phyloP scores from a whole-genome alignment of 2,329 filamentous ascomycete genomes.

The Paraphaeosphaeria sporulosa region DNA sequence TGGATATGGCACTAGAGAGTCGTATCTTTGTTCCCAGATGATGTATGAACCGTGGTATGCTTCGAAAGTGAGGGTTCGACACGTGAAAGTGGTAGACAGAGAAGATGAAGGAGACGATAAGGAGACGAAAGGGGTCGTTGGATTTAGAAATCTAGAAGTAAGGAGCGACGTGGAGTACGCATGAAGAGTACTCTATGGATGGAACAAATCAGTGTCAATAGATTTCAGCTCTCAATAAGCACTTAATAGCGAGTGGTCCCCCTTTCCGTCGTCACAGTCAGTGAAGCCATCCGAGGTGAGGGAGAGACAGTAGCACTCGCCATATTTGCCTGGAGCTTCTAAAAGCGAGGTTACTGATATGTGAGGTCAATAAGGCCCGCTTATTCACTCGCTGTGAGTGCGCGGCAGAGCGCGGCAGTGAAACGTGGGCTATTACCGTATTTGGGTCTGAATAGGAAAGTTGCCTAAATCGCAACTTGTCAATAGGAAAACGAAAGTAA shows the following conservation, averaged over 20 bases:
- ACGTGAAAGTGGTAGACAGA: background rate
- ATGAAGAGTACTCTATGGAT: background rate
- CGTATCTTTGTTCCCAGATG: conserved; percentile 1
- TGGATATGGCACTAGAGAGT: background rate
- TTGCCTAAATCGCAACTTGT: conserved; percentile 16
- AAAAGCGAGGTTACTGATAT: background rate
- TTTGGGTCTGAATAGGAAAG: conserved; percentile 46
- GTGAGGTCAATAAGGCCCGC: background rate
- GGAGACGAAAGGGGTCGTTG: background rate
- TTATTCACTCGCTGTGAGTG: background rate
- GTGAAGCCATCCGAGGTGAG: background rate
- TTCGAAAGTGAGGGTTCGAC: background rate
- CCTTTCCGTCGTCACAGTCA: background rate
- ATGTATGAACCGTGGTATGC: background rate
- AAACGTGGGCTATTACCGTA: conserved; percentile 29
- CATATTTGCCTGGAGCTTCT: background rate
- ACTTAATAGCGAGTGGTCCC: background rate
- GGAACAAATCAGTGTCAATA: background rate
- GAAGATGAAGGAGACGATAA: background rate
- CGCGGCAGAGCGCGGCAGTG: conserved; percentile 17
- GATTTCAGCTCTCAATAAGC: background rate
- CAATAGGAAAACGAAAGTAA: conserved; percentile 31
- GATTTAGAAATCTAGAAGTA: background rate
- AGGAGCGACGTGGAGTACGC: background rate
- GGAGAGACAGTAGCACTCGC: background rate